Evolutionary conservation across 208 protist genomes (phyloP), one percentile per base, ranked within the genome.

Genomic region (Leishmania guyanensis): DNA sequence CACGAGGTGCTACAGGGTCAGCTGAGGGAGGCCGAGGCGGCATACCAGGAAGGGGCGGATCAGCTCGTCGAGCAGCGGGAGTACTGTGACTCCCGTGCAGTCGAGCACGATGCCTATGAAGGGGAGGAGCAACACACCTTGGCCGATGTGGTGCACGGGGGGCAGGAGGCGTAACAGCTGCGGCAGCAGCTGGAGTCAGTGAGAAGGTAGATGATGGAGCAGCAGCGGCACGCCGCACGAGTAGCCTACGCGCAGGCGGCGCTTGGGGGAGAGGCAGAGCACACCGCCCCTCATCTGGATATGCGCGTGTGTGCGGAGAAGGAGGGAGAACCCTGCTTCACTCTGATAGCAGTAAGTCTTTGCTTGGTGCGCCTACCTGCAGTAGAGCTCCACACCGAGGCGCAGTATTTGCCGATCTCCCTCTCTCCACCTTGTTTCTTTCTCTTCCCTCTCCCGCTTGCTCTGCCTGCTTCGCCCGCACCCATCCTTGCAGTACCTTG

Each of bases 201-300:
- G 78, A 82, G 81, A 54, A 68, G 6, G 5, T 36, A 84, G 50
- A 85, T 89, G 76, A 39, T 56, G 10, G 80, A 84, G 82, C 79
- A 78, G 75, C 56, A 69, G 68, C 78, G 75, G 26, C 80, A 81
- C 60, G 53, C 46, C 17, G 71, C 66, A 5, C 54, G 76, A 14
- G 69, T 80, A 43, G 73, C 56, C 51, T 54, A 65, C 10, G 76
- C 79, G n/a, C 68, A 75, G n/a, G 77, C 62, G 0, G 68, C 80
- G 22, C 43, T 68, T 12, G 43, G 56, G n/a, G 56, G 68, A 17
- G 80, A 70, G 48, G 77, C 71, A 53, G 46, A 51, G 36, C 46
- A 29, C 46, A 43, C n/a, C 50, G 29, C 17, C 5, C n/a, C 36
- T 43, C 65, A 48, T 70, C 65, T 14, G 65, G 36, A 33, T 10